Evolutionary conservation across 345 rosid genomes (phyloP), one percentile per base, ranked within the genome.

Genomic region (Salix brachista): DNA sequence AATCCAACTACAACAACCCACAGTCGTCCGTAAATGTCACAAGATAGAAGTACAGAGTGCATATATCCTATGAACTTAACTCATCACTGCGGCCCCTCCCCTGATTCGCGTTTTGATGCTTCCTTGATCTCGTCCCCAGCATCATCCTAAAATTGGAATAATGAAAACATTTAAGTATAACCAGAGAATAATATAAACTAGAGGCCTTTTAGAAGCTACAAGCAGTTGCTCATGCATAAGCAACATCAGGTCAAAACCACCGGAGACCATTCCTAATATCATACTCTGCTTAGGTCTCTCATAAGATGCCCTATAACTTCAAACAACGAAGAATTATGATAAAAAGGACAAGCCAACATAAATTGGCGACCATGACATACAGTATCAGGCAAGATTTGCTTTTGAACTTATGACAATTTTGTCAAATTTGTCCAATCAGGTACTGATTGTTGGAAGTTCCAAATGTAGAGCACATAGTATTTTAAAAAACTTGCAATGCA

Each of bases 51-150:
- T 76, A 84, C 80, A 79, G 58, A 73, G 71, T 46, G 79, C 73
- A 69, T 9, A 74, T 66, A 76, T 80, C 81, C 83, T 73, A 78
- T 67, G 18, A 61, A 48, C 56, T 78, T 30, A 82, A 73, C 69
- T 81, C 81, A 80, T 86, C 81, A 86, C 87, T 87, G 80, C 54
- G 71, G 89, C 30, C 75, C 90, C 64, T 91, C 97, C 16, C 84
- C 89, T 9, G 91, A 73, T 44, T 91, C 96, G 25, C 32, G 87
- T 69, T 96, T 96, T 36, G 94, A 85, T 34, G 91, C 88, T 83
- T 96, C 98, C 87, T 91, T 92, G 83, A 91, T 90, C 86, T 96
- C 98, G 58, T 96, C 97, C 65, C 90, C 94, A 19, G 85, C 91
- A 12, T 96, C 98, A 67, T 96, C 96, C 96, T 91, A 68, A 56